A percentile compares a stretch with the other conserved stretches of the same genome.
phyloP scores from a whole-genome alignment of 371 early-diverging fungal genomes.

The Rhizopus arrhizus region DNA sequence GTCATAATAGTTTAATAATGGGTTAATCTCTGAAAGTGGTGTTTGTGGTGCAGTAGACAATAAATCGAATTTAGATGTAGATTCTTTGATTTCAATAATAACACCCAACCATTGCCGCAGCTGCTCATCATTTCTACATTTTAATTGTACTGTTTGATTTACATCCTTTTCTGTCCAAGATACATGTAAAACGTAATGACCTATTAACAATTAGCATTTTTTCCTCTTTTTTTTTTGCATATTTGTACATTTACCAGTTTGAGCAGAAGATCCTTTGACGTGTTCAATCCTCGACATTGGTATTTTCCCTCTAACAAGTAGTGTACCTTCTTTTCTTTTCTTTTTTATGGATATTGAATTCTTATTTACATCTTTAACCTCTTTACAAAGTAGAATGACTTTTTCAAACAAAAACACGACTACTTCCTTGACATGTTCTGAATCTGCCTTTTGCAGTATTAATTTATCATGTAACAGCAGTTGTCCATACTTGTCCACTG shows the following conservation, averaged over 20 bases:
- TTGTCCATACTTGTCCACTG: constrained; percentile 68
- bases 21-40: constrained; percentile 19
- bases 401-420: constrained; percentile 88
- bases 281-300: constrained; percentile 78
- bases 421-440: constrained; percentile 66
- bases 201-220: constrained; percentile 8
- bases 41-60: constrained; percentile 21
- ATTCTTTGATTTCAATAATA: constrained; percentile 62
- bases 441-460: constrained; percentile 73
- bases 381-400: constrained; percentile 79
- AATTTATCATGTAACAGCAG: constrained; percentile 85
- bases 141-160: constrained; percentile 82
- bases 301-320: constrained; percentile 77
- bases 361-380: constrained; percentile 38
- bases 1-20: constrained; percentile 27
- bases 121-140: constrained; percentile 91
- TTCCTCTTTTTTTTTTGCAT: background rate
- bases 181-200: constrained; percentile 36
- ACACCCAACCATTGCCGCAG: constrained; percentile 79
- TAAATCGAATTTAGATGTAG: constrained; percentile 24
- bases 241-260: constrained; percentile 45
- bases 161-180: constrained; percentile 55
- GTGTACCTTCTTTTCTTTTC: constrained; percentile 48
- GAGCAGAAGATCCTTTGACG: constrained; percentile 67
- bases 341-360: constrained; percentile 46